Base-by-base conservation (phyloP, 768 basidiomycete genomes). In the Tubosaeta brunneosetosa region DNA sequence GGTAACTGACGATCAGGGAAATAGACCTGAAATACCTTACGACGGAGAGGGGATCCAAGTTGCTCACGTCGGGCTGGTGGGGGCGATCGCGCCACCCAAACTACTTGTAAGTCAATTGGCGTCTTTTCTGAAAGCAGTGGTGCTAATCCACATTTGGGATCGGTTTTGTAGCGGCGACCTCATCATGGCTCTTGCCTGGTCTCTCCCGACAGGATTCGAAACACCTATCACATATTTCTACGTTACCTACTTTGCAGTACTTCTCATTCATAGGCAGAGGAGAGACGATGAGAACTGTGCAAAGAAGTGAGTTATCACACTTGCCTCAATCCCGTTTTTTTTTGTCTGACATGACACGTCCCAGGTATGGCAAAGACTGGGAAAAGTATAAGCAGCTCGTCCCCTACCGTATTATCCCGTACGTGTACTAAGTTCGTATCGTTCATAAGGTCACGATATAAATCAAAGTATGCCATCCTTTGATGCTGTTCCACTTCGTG, bases 221-320 rank as follows among this genome's bases (percentile, higher is more conserved):
- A 94, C 93, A 0, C 95, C 94, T 22, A 81, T 98, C 66, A 94
- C 97, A 6, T 94, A 97, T 74, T 99, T 94, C 75, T 98, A 98
- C 64, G 81, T 90, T 27, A 65, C 76, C 53, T 98, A 97, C 74
- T 98, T 99, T 61, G 76, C 80, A 3, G 80, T 97, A 33, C 80
- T 99, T 25, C 85, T 99, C 53, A 75, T 93, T 32, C 97, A 98
- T 71, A 78, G 97, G 52, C 92, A 97, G 70, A 75, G 72, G 53
- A 80, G 97, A 32, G 97, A 99, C 66, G 94, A 97, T 57, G 93
- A 94, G 65, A 82, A 84, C 25, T 99, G 97, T 68, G 77, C 82
- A 65, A 80, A 84, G 63, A 98, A 97, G 91, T 90, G 58, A 57
- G 85, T 22, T 71, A 29, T 33, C 50, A 11, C n/a, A 1, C 43